Evolutionary conservation across 2,329 filamentous ascomycete genomes (phyloP).

Genomic region (Aspergillus arachidicola): DNA sequence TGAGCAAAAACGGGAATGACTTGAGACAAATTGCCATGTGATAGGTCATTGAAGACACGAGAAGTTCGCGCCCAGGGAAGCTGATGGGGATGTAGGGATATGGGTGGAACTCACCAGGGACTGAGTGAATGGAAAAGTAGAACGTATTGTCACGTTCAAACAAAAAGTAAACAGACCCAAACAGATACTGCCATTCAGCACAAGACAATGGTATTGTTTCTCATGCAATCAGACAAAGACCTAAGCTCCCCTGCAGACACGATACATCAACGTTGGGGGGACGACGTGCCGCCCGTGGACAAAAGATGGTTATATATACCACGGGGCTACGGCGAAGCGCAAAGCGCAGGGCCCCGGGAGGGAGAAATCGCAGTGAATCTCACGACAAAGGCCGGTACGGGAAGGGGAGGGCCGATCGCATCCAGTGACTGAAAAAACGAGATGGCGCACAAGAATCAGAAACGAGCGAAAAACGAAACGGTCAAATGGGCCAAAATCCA

Average conservation of each 20-base stretch:
- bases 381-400: background rate
- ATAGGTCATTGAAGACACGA: background rate
- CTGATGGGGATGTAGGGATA: background rate
- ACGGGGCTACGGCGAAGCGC: conserved; percentile 5
- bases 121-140: background rate
- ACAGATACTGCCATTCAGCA: conserved; percentile 11
- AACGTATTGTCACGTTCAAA: background rate
- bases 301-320: conserved; percentile 20
- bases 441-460: background rate
- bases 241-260: background rate
- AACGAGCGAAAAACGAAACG: background rate
- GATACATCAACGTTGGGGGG: conserved; percentile 17
- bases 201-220: conserved; percentile 2
- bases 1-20: background rate
- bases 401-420: conserved; percentile 1
- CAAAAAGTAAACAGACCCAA: conserved; percentile 8
- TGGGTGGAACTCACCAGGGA: background rate
- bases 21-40: background rate
- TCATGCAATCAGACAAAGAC: conserved; percentile 3
- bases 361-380: conserved; percentile 1
- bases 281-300: background rate
- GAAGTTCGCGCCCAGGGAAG: background rate
- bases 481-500: conserved; percentile 1
- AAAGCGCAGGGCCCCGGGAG: conserved; percentile 13
- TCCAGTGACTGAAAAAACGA: background rate